Evolutionary conservation across 331 rosid species (phyloP).

Genomic region (Pyracantha coccinea): DNA sequence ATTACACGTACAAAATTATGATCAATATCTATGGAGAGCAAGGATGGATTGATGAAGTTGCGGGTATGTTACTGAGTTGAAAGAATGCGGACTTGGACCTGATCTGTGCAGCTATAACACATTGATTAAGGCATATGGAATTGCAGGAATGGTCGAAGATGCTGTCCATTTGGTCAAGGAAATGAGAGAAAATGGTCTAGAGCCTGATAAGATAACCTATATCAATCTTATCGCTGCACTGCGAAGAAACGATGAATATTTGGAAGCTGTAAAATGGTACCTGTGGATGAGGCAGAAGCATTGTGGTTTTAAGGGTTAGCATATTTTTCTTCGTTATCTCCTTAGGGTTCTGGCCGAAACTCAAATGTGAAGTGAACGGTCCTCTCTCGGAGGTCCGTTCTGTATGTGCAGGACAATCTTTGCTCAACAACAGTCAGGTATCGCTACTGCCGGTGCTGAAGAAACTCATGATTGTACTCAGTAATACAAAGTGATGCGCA

Average conservation of each 20-base stretch:
- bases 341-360: no score
- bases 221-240: conserved; percentile 59
- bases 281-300: conserved; percentile 81
- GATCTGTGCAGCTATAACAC: conserved; percentile 88
- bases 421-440: no score
- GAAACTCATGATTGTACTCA: no score
- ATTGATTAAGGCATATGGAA: conserved; percentile 85
- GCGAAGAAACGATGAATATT: conserved; percentile 60
- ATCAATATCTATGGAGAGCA: conserved; percentile 85
- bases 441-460: no score
- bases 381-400: no score
- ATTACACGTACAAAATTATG: conserved; percentile 73
- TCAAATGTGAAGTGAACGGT: no score
- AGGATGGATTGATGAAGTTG: conserved; percentile 82
- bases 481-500: not conserved
- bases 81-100: conserved; percentile 58
- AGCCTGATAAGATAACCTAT: conserved; percentile 76
- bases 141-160: conserved; percentile 94
- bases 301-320: no score
- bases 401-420: no score
- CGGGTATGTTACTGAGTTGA: conserved; percentile 56
- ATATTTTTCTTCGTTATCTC: not conserved
- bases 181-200: conserved; percentile 73
- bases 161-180: conserved; percentile 73
- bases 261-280: conserved; percentile 96